Base-by-base conservation (phyloP, 352 stramenopile genomes). In the Pythium sp. region DNA sequence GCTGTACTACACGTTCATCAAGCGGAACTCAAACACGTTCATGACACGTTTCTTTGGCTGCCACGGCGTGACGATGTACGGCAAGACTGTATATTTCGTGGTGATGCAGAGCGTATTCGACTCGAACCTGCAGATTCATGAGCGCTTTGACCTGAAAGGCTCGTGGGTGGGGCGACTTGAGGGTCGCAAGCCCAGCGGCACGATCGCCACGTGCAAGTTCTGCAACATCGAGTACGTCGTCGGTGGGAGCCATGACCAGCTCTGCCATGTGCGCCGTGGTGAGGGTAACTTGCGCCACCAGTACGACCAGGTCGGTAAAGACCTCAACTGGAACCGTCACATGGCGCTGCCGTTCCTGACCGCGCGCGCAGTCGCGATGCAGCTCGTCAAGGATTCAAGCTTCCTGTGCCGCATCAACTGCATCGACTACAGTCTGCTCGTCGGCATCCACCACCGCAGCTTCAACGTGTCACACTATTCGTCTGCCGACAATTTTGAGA, bases 381-480 rank as follows among this genome's bases (percentile, higher is more conserved):
- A 98, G 63, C 62, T 98, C 0, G 81, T 78, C 2, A 79, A 73
- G 36, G 95, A 98, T 70, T 97, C 90, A 43, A 76, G 91, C 58
- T 98, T 98, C 64, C 72, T 98, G 1, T 88, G 84, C 56, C 81
- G 81, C 26, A 95, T 98, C 78, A 97, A 97, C 72, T 97, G 95
- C 72, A 98, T 98, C 76, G 94, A 98, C 74, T 98, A 98, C 71
- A 97, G 88, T 49, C 87, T 98, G 70, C 78, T 98, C 26, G 92
- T 98, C 60, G 94, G 93, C 3, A 91, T 98, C 62, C 94, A 98
- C 73, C 91, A 98, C 66, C 85, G 93, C 75, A 94, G 80, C 62
- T 91, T 90, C 62, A 91, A 90, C 28, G 84, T 91, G 14, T 92
- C 88, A 51, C 80, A 89, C 51, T 89, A 84, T 67, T 86, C 82